Conservation (phyloP, 805 yeast species). For the Candida mattraensis region DNA sequence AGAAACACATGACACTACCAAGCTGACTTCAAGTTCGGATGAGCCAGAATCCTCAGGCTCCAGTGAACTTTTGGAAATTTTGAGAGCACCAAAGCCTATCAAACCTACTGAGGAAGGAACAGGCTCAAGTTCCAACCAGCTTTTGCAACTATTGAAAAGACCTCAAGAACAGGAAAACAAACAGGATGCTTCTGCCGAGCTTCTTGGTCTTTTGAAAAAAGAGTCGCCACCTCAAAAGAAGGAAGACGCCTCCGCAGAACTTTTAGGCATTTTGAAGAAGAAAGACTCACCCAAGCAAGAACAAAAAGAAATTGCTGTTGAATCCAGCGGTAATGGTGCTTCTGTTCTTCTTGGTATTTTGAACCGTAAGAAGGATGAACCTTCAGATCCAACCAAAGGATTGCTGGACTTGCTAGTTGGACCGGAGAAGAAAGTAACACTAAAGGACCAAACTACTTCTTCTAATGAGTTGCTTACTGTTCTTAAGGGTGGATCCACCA, state of each 20-base stretch:
- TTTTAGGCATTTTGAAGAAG: conserved; percentile 4
- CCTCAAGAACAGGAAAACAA: not conserved
- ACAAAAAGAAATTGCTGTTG: conserved; percentile 1
- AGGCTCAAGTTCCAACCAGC: conserved; percentile 4
- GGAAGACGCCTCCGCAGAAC: conserved; percentile 10
- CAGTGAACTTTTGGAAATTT: conserved; percentile 4
- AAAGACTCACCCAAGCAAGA: not conserved
- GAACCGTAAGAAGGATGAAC: conserved; percentile 7
- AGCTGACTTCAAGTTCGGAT: too few species aligned
- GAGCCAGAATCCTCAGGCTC: conserved; percentile 4
- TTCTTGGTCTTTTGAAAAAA: conserved; percentile 12
- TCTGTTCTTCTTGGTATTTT: conserved; percentile 13
- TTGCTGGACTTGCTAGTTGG: conserved; percentile 8
- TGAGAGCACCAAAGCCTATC: conserved; percentile 1
- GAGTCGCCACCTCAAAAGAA: not conserved
- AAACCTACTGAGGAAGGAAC: too few species aligned
- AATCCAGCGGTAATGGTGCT: conserved; percentile 3
- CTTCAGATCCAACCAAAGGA: conserved; percentile 15
- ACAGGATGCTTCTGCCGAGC: conserved; percentile 7
- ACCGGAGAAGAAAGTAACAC: conserved; percentile 1
- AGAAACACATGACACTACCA: too few species aligned
- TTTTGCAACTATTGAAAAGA: conserved; percentile 5
- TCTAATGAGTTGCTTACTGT: conserved; percentile 11
- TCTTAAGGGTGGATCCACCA: conserved; percentile 2
- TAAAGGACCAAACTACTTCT: conserved; percentile 1